phyloP scores from a whole-genome alignment of 2,329 filamentous ascomycete genomes.

The Diaporthe citriasiana region DNA sequence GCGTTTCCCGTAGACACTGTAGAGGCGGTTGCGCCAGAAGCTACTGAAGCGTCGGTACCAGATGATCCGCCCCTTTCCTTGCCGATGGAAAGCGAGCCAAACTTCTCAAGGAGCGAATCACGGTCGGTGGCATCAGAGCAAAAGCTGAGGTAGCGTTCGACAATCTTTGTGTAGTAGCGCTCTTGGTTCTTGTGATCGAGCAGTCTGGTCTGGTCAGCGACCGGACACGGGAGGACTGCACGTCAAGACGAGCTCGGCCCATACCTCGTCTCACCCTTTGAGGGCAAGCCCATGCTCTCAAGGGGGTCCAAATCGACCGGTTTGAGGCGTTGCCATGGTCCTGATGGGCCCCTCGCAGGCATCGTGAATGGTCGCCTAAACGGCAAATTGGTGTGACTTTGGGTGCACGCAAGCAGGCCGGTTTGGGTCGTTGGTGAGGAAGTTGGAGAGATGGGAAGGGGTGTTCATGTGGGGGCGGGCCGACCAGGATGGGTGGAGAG shows the following conservation, averaged over 20 bases:
- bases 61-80: conserved; percentile 37
- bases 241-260: conserved; percentile 34
- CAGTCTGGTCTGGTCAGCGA: conserved; percentile 62
- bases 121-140: conserved; percentile 81
- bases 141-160: conserved; percentile 90
- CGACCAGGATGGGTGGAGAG: too few species aligned
- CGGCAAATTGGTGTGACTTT: not conserved
- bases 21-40: conserved; percentile 29
- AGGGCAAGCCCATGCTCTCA: conserved; percentile 86
- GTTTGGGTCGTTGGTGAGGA: conserved; percentile 3
- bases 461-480: not conserved
- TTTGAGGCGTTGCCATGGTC: conserved; percentile 79
- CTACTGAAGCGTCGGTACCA: conserved; percentile 42
- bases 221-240: not conserved
- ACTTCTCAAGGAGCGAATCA: conserved; percentile 81
- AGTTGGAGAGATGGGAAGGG: conserved; percentile 6
- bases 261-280: conserved; percentile 90
- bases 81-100: conserved; percentile 72
- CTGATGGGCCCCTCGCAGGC: conserved; percentile 58
- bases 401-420: not conserved
- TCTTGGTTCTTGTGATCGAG: conserved; percentile 85
- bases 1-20: conserved; percentile 43
- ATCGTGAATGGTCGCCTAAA: conserved; percentile 30
- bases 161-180: conserved; percentile 87
- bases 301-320: conserved; percentile 82